Evolutionary conservation across 2,329 filamentous ascomycete species (phyloP).

Genomic region (Bipolaris bicolor): DNA sequence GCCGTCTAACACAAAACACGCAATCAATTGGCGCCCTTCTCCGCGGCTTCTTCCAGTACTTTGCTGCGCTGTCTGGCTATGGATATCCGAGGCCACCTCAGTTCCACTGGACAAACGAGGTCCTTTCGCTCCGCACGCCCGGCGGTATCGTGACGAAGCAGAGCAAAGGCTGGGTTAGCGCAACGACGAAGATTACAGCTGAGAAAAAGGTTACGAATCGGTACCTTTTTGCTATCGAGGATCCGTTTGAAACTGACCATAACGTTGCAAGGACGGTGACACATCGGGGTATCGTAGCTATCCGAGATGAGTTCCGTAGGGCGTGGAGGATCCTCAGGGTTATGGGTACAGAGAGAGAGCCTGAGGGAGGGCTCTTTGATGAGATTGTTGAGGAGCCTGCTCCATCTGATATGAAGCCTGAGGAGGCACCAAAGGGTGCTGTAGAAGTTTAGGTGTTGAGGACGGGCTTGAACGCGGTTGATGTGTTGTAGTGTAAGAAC

Average conservation of each 20-base stretch:
- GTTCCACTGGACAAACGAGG: constrained; percentile 82
- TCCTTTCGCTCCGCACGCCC: constrained; percentile 75
- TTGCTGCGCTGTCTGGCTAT: constrained; percentile 62
- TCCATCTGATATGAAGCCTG: constrained; percentile 5
- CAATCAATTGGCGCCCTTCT: constrained; percentile 75
- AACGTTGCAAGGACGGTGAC: constrained; percentile 89
- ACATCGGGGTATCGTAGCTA: constrained; percentile 79
- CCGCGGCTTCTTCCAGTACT: constrained; percentile 88
- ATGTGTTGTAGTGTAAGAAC: not conserved
- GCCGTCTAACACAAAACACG: constrained; percentile 69
- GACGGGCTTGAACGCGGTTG: not conserved
- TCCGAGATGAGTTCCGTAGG: constrained; percentile 82
- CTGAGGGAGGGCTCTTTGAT: constrained; percentile 47
- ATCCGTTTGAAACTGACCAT: constrained; percentile 86
- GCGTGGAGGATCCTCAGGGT: constrained; percentile 68
- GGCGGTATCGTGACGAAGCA: constrained; percentile 76
- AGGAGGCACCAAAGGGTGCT: not conserved
- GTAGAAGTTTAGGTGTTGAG: not conserved
- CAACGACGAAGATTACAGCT: constrained; percentile 69
- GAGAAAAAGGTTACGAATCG: constrained; percentile 75
- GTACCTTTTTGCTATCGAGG: constrained; percentile 88
- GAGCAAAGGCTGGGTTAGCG: constrained; percentile 85
- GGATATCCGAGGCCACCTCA: constrained; percentile 52
- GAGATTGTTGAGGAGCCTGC: constrained; percentile 35
- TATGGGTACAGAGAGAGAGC: constrained; percentile 31